A percentile compares a stretch with the other conserved stretches of the same genome.
These are phyloP conservation scores for Rutstroemia sp. DNA, from an alignment of 2,329 filamentous ascomycete genomes.

Conservation along the genomic window DNA sequence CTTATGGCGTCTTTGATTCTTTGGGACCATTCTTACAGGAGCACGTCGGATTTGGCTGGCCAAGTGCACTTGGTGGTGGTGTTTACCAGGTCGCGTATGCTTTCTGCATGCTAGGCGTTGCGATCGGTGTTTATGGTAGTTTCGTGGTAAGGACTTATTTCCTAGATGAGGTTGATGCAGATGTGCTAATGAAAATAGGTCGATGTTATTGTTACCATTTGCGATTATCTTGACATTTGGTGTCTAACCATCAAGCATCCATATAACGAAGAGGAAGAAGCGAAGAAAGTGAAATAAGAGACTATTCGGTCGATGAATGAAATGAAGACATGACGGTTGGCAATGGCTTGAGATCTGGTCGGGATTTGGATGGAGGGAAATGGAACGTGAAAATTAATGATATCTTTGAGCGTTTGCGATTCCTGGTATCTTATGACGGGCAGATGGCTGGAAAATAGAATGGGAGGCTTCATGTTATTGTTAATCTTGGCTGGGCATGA, in stretches of 20 bases:
- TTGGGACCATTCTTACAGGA: constrained; percentile 62
- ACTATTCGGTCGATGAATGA: background rate
- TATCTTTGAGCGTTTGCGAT: background rate
- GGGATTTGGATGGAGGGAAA: background rate
- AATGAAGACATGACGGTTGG: background rate
- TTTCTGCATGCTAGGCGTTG: constrained; percentile 78
- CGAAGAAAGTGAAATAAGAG: constrained; percentile 22
- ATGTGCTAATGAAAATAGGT: constrained; percentile 37
- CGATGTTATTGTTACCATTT: constrained; percentile 95
- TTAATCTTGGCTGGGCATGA: too few relatives aligned
- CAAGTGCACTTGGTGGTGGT: constrained; percentile 63
- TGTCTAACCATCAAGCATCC: constrained; percentile 94
- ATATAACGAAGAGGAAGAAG: constrained; percentile 35
- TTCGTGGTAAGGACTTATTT: constrained; percentile 58
- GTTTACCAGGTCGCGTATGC: constrained; percentile 90
- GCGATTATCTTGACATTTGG: constrained; percentile 97
- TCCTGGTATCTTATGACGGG: too few relatives aligned
- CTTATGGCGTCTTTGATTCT: constrained; percentile 72
- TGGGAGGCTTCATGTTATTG: too few relatives aligned
- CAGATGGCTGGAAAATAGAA: too few relatives aligned
- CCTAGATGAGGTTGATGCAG: background rate
- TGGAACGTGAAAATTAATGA: background rate
- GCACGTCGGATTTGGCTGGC: constrained; percentile 57
- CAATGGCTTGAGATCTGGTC: background rate
- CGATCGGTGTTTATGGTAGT: constrained; percentile 88